phyloP scores from a whole-genome alignment of 2,329 filamentous ascomycete species.

The Tolypocladium amazonense region DNA sequence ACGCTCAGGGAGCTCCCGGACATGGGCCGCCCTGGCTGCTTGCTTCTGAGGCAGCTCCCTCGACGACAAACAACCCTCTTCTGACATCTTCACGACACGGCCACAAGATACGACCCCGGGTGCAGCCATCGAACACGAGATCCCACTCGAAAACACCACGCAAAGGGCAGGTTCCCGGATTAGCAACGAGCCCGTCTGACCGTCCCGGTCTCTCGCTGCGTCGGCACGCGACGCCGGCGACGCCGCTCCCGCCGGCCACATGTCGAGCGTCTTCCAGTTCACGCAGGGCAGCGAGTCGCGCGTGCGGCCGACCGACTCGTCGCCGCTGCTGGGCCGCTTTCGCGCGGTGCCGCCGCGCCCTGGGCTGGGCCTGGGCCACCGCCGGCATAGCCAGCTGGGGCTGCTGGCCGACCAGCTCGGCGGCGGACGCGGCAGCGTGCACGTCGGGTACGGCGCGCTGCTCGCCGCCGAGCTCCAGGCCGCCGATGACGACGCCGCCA shows the following conservation, averaged over 20 bases:
- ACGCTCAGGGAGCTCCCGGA: background rate
- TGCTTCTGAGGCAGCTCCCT: background rate
- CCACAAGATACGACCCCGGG: background rate
- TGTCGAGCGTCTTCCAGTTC: slow-evolving; percentile 59
- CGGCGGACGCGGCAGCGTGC: slow-evolving; percentile 38
- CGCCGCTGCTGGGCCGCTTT: slow-evolving; percentile 54
- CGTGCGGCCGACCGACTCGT: slow-evolving; percentile 40
- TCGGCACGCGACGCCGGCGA: background rate
- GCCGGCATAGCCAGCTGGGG: slow-evolving; percentile 25
- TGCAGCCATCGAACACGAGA: background rate
- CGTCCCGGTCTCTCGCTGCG: background rate
- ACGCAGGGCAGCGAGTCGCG: slow-evolving; percentile 53
- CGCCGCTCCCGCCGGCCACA: slow-evolving; percentile 13
- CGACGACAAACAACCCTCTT: background rate
- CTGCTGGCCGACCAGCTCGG: slow-evolving; percentile 25
- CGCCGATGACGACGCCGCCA: slow-evolving; percentile 17
- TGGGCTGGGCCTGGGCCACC: slow-evolving; percentile 14
- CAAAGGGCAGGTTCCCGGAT: background rate
- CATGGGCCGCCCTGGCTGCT: background rate
- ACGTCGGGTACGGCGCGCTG: slow-evolving; percentile 45
- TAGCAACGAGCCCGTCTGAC: background rate
- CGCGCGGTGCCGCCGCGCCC: slow-evolving; percentile 45
- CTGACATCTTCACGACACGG: background rate
- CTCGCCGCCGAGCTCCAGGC: slow-evolving; percentile 32
- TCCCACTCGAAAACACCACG: background rate